Evolutionary conservation across 805 yeast species (phyloP).

Genomic region (Starmerella lactis-condensi): DNA sequence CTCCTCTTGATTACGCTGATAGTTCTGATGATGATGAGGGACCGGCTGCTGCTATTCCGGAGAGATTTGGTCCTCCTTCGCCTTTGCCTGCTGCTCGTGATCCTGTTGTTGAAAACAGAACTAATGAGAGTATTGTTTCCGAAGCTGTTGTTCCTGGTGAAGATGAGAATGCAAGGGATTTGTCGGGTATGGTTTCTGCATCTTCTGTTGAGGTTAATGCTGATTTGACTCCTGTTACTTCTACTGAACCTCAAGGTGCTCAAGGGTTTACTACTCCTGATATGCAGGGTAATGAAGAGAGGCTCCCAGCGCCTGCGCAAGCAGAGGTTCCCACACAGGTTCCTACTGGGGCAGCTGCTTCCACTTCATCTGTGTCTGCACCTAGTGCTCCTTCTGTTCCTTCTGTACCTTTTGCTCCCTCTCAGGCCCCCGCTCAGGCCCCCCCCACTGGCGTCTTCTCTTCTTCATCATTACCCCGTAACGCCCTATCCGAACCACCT

Average conservation of each 20-base stretch:
- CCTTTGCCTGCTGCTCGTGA: neutral
- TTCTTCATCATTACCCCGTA: too few species aligned
- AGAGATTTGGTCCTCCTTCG: constrained; percentile 3
- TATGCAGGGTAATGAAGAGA: neutral
- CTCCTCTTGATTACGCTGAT: constrained; percentile 2
- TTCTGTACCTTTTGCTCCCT: neutral
- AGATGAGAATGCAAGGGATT: too few species aligned
- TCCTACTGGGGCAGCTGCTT: neutral
- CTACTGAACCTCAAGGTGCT: neutral
- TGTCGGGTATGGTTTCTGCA: too few species aligned
- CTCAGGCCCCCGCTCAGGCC: too few species aligned
- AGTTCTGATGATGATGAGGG: constrained; percentile 14
- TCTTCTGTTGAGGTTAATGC: too few species aligned
- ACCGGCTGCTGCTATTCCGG: constrained; percentile 13
- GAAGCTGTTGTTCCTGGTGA: too few species aligned
- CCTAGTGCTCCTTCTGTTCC: neutral
- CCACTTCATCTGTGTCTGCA: neutral
- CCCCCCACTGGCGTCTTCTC: too few species aligned
- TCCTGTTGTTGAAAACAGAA: neutral
- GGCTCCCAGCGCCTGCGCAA: neutral
- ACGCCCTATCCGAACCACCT: too few species aligned
- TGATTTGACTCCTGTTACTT: neutral
- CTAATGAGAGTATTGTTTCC: neutral
- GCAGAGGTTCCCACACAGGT: neutral
- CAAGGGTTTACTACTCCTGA: neutral